phyloP scores from a whole-genome alignment of 208 protist species.

The Trypanosomatidae sp. region DNA sequence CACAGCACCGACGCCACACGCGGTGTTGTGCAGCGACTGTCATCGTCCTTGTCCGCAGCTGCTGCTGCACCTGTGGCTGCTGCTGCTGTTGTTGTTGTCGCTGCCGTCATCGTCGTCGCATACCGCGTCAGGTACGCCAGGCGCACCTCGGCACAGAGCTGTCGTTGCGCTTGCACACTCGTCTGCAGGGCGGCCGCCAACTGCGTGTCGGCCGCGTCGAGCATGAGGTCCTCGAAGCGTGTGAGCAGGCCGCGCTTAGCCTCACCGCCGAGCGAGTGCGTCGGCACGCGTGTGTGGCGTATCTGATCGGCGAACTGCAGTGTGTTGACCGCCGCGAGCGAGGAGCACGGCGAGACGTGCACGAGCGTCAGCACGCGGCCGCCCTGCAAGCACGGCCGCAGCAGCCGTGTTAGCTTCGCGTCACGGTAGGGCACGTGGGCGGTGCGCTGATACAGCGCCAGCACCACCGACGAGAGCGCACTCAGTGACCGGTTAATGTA shows the following conservation, averaged over 20 bases:
- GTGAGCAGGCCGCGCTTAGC: slow-evolving; percentile 32
- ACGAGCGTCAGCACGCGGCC: slow-evolving; percentile 70
- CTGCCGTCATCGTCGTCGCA: slow-evolving; percentile 1
- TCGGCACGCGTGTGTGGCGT: slow-evolving; percentile 55
- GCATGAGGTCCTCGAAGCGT: slow-evolving; percentile 65
- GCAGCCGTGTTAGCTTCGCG: slow-evolving; percentile 82
- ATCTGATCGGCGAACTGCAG: slow-evolving; percentile 83
- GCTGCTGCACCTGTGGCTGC: background rate
- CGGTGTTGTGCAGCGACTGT: background rate
- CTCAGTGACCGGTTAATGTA: slow-evolving; percentile 89
- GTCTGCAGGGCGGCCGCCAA: slow-evolving; percentile 28
- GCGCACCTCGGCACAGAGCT: slow-evolving; percentile 67
- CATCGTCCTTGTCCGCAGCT: background rate
- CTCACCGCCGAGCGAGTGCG: slow-evolving; percentile 32
- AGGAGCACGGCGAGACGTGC: slow-evolving; percentile 66
- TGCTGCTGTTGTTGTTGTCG: background rate
- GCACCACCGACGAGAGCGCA: slow-evolving; percentile 72
- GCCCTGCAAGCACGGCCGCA: slow-evolving; percentile 72
- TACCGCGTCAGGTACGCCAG: slow-evolving; percentile 31
- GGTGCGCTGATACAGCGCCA: slow-evolving; percentile 50
- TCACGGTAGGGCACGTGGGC: slow-evolving; percentile 88
- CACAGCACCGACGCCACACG: background rate
- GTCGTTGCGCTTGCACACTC: too few relatives aligned
- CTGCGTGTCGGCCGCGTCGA: slow-evolving; percentile 43
- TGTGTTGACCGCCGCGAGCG: slow-evolving; percentile 38